These are phyloP conservation scores for Gonium pectorale DNA, from an alignment of 139 green algal genomes.

Conservation along the genomic window DNA sequence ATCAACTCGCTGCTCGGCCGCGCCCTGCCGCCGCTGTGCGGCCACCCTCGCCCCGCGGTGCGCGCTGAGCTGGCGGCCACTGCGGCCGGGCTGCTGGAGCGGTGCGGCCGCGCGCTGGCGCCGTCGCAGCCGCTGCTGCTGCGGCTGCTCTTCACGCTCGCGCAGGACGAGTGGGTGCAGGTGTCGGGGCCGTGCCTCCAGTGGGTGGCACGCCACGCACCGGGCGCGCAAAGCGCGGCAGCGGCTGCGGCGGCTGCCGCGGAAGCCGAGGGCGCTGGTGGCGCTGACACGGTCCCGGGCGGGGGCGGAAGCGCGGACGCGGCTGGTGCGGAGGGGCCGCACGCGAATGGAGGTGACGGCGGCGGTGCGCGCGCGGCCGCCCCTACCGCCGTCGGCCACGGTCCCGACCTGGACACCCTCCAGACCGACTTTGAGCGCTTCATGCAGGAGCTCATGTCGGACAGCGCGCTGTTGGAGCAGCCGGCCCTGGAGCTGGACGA, in stretches of 20 bases:
- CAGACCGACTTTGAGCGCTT: constrained; percentile 31
- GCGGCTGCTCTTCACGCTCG: constrained; percentile 68
- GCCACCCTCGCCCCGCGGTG: constrained; percentile 66
- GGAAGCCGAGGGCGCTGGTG: background rate
- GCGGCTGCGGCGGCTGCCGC: background rate
- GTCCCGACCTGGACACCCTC: background rate
- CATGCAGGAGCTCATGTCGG: constrained; percentile 20
- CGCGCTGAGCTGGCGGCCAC: constrained; percentile 56
- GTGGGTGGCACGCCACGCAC: constrained; percentile 23
- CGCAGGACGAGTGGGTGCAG: constrained; percentile 76
- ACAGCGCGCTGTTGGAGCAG: constrained; percentile 15
- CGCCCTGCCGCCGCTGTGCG: constrained; percentile 68
- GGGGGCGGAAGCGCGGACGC: background rate
- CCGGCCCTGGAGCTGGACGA: constrained; percentile 23
- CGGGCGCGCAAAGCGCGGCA: background rate
- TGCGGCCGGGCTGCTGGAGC: constrained; percentile 58
- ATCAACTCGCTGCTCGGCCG: constrained; percentile 62
- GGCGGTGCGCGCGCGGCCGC: background rate
- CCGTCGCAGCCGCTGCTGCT: constrained; percentile 50
- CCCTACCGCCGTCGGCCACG: background rate
- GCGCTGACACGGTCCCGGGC: background rate
- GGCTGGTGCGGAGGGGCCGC: background rate
- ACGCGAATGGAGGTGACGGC: background rate
- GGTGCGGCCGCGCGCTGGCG: constrained; percentile 51
- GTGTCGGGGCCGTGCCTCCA: constrained; percentile 43